These are phyloP conservation scores for Neostapfia colusana DNA, from an alignment of 176 grass and related monocot species.

Conservation along the genomic window DNA sequence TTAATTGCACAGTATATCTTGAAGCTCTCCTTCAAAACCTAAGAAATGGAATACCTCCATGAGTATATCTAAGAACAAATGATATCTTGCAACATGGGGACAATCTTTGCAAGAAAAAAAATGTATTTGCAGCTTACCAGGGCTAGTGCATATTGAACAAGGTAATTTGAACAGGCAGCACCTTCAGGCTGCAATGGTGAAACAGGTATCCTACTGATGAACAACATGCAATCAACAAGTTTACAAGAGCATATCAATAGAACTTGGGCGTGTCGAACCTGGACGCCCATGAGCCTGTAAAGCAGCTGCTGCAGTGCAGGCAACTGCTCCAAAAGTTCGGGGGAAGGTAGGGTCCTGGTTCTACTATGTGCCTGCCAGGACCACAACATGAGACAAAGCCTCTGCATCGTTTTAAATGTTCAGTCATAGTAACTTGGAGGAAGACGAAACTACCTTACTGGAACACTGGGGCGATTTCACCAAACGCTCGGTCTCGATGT, in stretches of 20 bases:
- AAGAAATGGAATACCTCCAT: slow-evolving; percentile 7
- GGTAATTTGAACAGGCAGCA: slow-evolving; percentile 70
- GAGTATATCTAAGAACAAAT: neutral
- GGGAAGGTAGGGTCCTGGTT: slow-evolving; percentile 63
- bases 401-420: neutral
- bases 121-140: slow-evolving; percentile 50
- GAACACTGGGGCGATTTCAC: slow-evolving; percentile 54
- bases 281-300: slow-evolving; percentile 76
- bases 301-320: slow-evolving; percentile 89
- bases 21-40: slow-evolving; percentile 97
- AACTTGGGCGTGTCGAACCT: slow-evolving; percentile 44
- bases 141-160: slow-evolving; percentile 87
- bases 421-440: neutral
- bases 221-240: slow-evolving; percentile 8
- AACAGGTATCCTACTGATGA: slow-evolving; percentile 18
- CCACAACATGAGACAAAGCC: neutral
- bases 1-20: slow-evolving; percentile 92
- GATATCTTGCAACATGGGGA: slow-evolving; percentile 7
- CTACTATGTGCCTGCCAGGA: slow-evolving; percentile 70
- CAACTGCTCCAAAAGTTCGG: slow-evolving; percentile 88
- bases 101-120: neutral
- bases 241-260: neutral
- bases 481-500: slow-evolving; percentile 79
- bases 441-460: slow-evolving; percentile 40
- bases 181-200: slow-evolving; percentile 83